A percentile compares a stretch with the other conserved stretches of the same genome.
Evolutionary conservation across 106 monocot species (phyloP).

Genomic region (Amphibolis antarctica): DNA sequence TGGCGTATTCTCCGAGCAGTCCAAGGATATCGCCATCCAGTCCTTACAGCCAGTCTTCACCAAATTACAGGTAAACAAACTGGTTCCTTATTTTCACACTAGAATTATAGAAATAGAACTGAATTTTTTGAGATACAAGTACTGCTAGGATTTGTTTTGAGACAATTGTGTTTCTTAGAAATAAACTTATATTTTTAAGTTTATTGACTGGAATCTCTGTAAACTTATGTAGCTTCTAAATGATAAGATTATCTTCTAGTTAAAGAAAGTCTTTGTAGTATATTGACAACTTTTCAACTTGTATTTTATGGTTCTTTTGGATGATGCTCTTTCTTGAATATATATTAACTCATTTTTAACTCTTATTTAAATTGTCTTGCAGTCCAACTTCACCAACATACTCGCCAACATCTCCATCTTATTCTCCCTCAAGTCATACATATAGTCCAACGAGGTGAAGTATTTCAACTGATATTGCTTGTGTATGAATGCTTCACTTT

Average conservation of each 20-base stretch:
- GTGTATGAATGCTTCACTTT: not conserved
- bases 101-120: too few species aligned
- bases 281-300: too few species aligned
- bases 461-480: not conserved
- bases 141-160: too few species aligned
- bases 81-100: not conserved
- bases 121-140: too few species aligned
- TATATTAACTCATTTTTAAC: not conserved
- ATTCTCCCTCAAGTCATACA: slow-evolving; percentile 65
- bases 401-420: slow-evolving; percentile 87
- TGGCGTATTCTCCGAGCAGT: slow-evolving; percentile 80
- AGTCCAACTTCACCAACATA: slow-evolving; percentile 91
- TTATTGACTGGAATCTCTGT: too few species aligned
- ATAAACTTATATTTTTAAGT: too few species aligned
- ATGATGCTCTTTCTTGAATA: too few species aligned
- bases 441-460: slow-evolving; percentile 89
- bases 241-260: too few species aligned
- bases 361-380: slow-evolving; percentile 9
- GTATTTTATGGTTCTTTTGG: too few species aligned
- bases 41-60: slow-evolving; percentile 70
- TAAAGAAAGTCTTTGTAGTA: too few species aligned
- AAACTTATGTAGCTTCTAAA: too few species aligned
- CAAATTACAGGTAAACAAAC: slow-evolving; percentile 67
- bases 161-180: too few species aligned
- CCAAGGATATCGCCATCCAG: slow-evolving; percentile 63